A percentile compares a stretch with the other conserved stretches of the same genome.
Evolutionary conservation across 2,329 filamentous ascomycete genomes (phyloP).

Genomic region (Pseudogymnoascus sp.): DNA sequence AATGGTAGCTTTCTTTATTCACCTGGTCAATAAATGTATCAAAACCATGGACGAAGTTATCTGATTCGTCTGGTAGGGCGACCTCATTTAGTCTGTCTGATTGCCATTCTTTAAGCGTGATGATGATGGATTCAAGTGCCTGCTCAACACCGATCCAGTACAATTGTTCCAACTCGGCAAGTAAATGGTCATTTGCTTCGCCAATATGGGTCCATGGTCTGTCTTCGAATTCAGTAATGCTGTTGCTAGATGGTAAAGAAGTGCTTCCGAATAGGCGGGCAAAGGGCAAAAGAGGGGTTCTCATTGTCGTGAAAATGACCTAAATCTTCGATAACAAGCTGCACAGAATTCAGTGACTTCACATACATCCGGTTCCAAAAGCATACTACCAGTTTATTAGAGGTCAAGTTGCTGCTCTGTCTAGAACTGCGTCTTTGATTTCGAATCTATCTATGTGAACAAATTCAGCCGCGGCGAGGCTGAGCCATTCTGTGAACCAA

Average conservation of each 20-base stretch:
- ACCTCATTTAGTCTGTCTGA: slow-evolving; percentile 17
- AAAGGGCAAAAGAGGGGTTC: neutral
- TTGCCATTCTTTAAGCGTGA: slow-evolving; percentile 32
- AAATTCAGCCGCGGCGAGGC: neutral
- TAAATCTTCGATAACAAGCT: neutral
- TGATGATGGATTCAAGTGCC: slow-evolving; percentile 32
- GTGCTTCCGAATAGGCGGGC: neutral
- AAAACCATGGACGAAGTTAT: slow-evolving; percentile 31
- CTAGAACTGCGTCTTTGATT: neutral
- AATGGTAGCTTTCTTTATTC: slow-evolving; percentile 26
- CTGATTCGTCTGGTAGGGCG: slow-evolving; percentile 23
- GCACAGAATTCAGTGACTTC: neutral
- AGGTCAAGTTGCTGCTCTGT: neutral
- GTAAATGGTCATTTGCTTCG: slow-evolving; percentile 16
- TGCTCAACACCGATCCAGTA: slow-evolving; percentile 34
- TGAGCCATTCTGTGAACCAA: neutral
- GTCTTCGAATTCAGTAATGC: slow-evolving; percentile 12
- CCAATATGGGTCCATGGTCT: slow-evolving; percentile 12
- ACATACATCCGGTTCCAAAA: neutral
- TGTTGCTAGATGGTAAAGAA: neutral
- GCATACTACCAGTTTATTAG: neutral
- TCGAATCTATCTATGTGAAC: neutral
- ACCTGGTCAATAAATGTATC: slow-evolving; percentile 36
- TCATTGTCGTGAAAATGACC: neutral
- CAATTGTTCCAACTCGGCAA: slow-evolving; percentile 25